Conservation (phyloP, 768 basidiomycete genomes). For the Boletus rufocinnamomeus region DNA sequence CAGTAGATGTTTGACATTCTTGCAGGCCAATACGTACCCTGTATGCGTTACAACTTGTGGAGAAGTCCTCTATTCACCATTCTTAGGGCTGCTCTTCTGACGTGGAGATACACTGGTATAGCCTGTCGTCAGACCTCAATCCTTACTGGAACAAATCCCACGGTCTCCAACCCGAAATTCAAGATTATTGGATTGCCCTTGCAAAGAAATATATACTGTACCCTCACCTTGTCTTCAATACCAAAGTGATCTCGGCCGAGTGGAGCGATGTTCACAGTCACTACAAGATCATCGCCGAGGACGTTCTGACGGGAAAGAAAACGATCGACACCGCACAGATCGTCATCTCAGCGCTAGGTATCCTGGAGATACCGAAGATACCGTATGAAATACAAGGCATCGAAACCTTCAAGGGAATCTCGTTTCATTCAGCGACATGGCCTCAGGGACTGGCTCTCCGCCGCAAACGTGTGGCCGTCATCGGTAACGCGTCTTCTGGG, state of each 20-base stretch:
- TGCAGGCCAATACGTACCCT: constrained; percentile 34
- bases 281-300: constrained; percentile 40
- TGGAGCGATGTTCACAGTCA: constrained; percentile 43
- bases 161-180: constrained; percentile 44
- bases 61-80: neutral
- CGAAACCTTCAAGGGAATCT: constrained; percentile 45
- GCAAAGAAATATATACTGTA: constrained; percentile 45
- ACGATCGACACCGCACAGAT: constrained; percentile 42
- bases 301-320: constrained; percentile 35
- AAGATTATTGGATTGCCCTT: constrained; percentile 45
- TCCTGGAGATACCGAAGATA: constrained; percentile 47
- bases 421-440: constrained; percentile 60
- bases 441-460: constrained; percentile 39
- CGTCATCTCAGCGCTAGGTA: constrained; percentile 51
- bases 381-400: constrained; percentile 39
- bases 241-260: constrained; percentile 43
- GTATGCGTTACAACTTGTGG: constrained; percentile 8
- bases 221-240: constrained; percentile 44
- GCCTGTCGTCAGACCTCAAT: constrained; percentile 49
- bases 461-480: constrained; percentile 43
- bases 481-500: constrained; percentile 71
- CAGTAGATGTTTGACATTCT: neutral
- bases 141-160: constrained; percentile 47
- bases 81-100: constrained; percentile 48
- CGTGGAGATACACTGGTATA: constrained; percentile 44